phyloP scores from a whole-genome alignment of 768 basidiomycete genomes.

The Gloeopeniophorella convolvens region DNA sequence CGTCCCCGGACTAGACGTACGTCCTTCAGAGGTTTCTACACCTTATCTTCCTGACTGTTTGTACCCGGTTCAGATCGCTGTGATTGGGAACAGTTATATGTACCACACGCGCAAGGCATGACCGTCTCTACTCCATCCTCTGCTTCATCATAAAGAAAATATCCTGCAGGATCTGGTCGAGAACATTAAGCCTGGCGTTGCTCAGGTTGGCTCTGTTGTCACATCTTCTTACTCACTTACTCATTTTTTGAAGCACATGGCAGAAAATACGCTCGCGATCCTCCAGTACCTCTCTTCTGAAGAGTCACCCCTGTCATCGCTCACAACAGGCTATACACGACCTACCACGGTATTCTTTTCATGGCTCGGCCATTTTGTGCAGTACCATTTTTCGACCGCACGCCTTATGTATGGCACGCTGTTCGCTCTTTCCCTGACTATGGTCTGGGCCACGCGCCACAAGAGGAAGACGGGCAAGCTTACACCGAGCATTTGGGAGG shows the following conservation, averaged over 20 bases:
- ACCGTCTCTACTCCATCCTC: neutral
- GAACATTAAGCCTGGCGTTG: conserved; percentile 79
- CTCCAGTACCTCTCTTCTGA: conserved; percentile 65
- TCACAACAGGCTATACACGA: conserved; percentile 42
- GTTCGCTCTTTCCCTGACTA: conserved; percentile 38
- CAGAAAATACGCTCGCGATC: conserved; percentile 77
- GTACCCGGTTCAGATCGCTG: conserved; percentile 57
- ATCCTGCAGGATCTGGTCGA: conserved; percentile 62
- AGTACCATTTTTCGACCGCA: conserved; percentile 72
- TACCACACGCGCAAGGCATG: conserved; percentile 87
- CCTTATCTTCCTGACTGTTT: neutral
- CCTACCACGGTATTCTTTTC: conserved; percentile 77
- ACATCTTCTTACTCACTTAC: neutral
- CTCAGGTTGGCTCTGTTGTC: conserved; percentile 34
- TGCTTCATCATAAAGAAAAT: neutral
- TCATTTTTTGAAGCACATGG: conserved; percentile 64
- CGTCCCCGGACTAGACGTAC: conserved; percentile 84
- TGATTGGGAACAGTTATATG: conserved; percentile 87
- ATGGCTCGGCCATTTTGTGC: conserved; percentile 57
- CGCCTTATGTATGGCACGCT: conserved; percentile 53
- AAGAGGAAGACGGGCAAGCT: conserved; percentile 25
- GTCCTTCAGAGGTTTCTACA: conserved; percentile 23
- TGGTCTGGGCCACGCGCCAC: conserved; percentile 37
- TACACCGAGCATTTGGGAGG: conserved; percentile 30
- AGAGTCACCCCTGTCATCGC: conserved; percentile 59